Percentiles rank a stretch among this genome's conserved stretches.
phyloP scores from a whole-genome alignment of 2,329 filamentous ascomycete species.

The Trichothecium roseum region DNA sequence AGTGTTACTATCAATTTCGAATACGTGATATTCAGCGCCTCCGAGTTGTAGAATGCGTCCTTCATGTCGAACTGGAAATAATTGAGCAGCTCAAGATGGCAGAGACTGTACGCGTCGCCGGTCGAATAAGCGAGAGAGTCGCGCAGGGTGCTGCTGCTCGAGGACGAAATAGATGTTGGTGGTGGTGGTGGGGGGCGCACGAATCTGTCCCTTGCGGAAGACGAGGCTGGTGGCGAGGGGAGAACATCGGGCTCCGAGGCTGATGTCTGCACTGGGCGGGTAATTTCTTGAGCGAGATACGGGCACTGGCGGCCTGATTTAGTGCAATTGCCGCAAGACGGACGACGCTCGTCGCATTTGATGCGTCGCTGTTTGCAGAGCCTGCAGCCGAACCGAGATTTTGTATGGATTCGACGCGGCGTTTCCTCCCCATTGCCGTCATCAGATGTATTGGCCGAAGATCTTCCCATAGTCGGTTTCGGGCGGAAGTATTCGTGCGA shows the following conservation, averaged over 20 bases:
- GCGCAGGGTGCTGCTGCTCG: background rate
- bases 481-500: no score
- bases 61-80: background rate
- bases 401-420: slow-evolving; percentile 9
- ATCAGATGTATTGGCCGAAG: no score
- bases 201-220: background rate
- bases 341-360: slow-evolving; percentile 19
- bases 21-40: no score
- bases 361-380: slow-evolving; percentile 15
- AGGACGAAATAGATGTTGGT: background rate
- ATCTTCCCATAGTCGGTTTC: no score
- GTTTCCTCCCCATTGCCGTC: no score
- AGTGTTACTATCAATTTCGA: slow-evolving; percentile 4
- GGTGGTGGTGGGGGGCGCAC: background rate
- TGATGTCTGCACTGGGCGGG: no score
- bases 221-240: background rate
- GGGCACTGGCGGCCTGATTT: background rate
- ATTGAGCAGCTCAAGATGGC: slow-evolving; percentile 14
- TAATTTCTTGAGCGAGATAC: background rate
- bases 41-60: background rate
- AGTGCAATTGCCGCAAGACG: slow-evolving; percentile 10
- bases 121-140: background rate
- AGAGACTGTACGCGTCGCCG: slow-evolving; percentile 12
- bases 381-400: slow-evolving; percentile 8
- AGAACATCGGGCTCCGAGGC: no score